phyloP scores from a whole-genome alignment of 495 filamentous ascomycete genomes.

The Staphylotrichum longicolle region DNA sequence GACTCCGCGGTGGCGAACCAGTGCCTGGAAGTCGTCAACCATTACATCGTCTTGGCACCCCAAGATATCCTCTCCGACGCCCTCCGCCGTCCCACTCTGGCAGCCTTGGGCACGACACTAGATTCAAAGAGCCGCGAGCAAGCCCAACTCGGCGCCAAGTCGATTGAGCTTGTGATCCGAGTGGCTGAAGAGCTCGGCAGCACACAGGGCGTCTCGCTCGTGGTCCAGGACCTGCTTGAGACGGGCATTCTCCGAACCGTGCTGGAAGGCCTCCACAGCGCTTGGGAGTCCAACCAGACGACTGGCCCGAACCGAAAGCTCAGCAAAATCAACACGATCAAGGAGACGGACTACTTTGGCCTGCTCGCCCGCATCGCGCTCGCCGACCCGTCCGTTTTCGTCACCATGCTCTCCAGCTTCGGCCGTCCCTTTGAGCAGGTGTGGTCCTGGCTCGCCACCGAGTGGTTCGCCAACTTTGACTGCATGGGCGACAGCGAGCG shows the following conservation, averaged over 20 bases:
- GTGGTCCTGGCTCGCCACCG: conserved; percentile 70
- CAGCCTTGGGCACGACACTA: conserved; percentile 58
- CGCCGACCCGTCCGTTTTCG: conserved; percentile 63
- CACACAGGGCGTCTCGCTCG: conserved; percentile 58
- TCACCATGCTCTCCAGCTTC: conserved; percentile 53
- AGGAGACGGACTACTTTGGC: conserved; percentile 77
- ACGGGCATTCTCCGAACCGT: conserved; percentile 63
- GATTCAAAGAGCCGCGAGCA: conserved; percentile 61
- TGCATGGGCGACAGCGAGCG: conserved; percentile 69
- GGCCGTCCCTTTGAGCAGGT: conserved; percentile 45
- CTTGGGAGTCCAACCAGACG: conserved; percentile 70
- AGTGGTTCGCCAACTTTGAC: conserved; percentile 89
- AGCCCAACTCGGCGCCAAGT: conserved; percentile 61
- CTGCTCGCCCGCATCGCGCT: conserved; percentile 79
- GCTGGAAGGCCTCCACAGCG: conserved; percentile 66
- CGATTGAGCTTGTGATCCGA: conserved; percentile 70
- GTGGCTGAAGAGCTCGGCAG: conserved; percentile 67
- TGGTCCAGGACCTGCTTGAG: conserved; percentile 68
- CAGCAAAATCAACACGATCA: conserved; percentile 61
- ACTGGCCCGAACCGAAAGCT: conserved; percentile 68
- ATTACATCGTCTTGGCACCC: conserved; percentile 79
- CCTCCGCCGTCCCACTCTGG: conserved; percentile 57
- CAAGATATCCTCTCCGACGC: conserved; percentile 65
- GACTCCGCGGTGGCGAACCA: conserved; percentile 53
- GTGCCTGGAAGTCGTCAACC: conserved; percentile 64